A percentile compares a stretch with the other conserved stretches of the same genome.
phyloP scores from a whole-genome alignment of 345 rosid species.

The Camelina hispida region DNA sequence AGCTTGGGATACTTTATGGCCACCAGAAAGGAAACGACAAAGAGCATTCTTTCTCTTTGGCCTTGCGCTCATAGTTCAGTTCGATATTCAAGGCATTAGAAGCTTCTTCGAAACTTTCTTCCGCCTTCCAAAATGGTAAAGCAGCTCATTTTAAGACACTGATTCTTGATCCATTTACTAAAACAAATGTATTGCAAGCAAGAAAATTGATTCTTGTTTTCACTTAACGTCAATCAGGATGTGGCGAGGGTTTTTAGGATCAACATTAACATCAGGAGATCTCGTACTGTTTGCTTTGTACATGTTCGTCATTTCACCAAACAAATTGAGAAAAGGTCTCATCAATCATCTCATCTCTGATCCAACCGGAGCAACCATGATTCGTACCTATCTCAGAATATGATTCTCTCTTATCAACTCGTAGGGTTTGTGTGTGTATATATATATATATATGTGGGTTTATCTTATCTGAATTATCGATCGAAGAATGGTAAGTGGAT shows the following conservation, averaged over 20 bases:
- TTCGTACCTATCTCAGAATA: constrained; percentile 74
- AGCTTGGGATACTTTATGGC: constrained; percentile 98
- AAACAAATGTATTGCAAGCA: constrained; percentile 17
- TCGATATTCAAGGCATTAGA: constrained; percentile 83
- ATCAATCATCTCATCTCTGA: constrained; percentile 81
- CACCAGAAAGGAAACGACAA: constrained; percentile 93
- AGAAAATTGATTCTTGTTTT: constrained; percentile 15
- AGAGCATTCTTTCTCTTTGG: constrained; percentile 96
- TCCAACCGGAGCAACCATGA: constrained; percentile 92
- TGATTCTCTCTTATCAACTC: constrained; percentile 19
- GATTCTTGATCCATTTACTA: constrained; percentile 10
- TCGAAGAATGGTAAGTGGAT: constrained; percentile 4
- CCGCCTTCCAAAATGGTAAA: constrained; percentile 87
- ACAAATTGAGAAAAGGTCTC: constrained; percentile 71
- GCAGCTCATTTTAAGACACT: constrained; percentile 4
- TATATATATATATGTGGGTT: not conserved
- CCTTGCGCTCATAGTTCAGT: constrained; percentile 79
- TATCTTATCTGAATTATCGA: constrained; percentile 18
- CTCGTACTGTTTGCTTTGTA: constrained; percentile 76
- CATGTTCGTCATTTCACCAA: constrained; percentile 87
- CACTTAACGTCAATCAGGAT: constrained; percentile 63
- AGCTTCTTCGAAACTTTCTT: constrained; percentile 85
- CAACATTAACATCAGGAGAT: constrained; percentile 85
- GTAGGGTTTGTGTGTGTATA: constrained; percentile 21
- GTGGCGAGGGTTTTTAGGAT: constrained; percentile 96